Percentiles rank a stretch among this genome's conserved stretches.
phyloP scores from a whole-genome alignment of 257 asterid genomes.

The Nicotiana sylvestris region DNA sequence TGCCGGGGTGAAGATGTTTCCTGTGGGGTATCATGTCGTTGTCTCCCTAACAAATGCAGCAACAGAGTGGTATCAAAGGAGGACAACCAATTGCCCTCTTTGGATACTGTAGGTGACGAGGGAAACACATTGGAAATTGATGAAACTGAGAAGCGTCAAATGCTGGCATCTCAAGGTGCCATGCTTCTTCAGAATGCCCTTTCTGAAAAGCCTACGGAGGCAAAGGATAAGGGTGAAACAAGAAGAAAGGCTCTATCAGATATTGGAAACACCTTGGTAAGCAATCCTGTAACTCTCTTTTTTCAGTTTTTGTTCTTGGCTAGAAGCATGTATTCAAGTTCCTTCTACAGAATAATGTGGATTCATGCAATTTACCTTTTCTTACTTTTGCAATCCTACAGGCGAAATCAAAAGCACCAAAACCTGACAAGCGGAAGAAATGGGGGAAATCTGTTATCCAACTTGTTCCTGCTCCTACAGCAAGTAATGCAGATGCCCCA shows the following conservation, averaged over 20 bases:
- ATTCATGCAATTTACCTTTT: neutral
- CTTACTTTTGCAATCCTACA: slow-evolving; percentile 22
- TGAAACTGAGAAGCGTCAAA: slow-evolving; percentile 34
- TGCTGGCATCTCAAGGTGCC: slow-evolving; percentile 80
- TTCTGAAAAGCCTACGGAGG: slow-evolving; percentile 44
- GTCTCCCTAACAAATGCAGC: slow-evolving; percentile 58
- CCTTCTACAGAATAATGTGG: neutral
- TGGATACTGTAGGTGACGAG: slow-evolving; percentile 19
- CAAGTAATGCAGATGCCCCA: slow-evolving; percentile 29
- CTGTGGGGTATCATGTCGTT: slow-evolving; percentile 55
- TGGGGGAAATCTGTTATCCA: slow-evolving; percentile 79
- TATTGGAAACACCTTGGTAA: slow-evolving; percentile 79
- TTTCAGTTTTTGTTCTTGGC: neutral
- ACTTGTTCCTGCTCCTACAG: slow-evolving; percentile 66
- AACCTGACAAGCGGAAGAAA: slow-evolving; percentile 57
- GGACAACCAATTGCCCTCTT: slow-evolving; percentile 9
- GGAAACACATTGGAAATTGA: slow-evolving; percentile 28
- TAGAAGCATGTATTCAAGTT: neutral
- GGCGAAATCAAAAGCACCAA: slow-evolving; percentile 58
- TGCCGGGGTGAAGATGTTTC: slow-evolving; percentile 59
- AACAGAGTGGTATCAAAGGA: slow-evolving; percentile 35
- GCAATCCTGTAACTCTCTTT: neutral
- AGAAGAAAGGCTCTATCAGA: slow-evolving; percentile 78
- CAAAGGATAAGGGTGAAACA: slow-evolving; percentile 35
- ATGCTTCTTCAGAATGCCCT: slow-evolving; percentile 78